phyloP scores from a whole-genome alignment of 2,329 filamentous ascomycete species.

The Gremmenia infestans region DNA sequence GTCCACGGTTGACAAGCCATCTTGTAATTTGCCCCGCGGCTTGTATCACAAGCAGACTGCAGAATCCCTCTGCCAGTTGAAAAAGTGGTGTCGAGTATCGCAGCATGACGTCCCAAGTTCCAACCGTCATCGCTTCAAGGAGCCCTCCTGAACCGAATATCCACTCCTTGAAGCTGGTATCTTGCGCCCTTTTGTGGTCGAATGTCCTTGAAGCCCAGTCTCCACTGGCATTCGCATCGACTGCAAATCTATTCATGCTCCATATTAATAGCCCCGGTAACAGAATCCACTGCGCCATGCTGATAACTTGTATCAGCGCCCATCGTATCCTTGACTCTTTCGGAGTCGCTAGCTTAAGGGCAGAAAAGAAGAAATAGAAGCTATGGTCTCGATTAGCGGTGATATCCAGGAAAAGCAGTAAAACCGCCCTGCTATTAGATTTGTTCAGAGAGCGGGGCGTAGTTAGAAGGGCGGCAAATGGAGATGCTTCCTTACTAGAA shows the following conservation, averaged over 20 bases:
- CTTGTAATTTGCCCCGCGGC: slow-evolving; percentile 89
- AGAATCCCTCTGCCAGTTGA: slow-evolving; percentile 93
- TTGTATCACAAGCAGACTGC: slow-evolving; percentile 92
- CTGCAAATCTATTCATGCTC: slow-evolving; percentile 91
- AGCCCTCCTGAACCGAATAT: slow-evolving; percentile 82
- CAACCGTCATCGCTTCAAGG: slow-evolving; percentile 73
- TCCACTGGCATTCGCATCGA: slow-evolving; percentile 67
- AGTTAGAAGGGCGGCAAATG: neutral
- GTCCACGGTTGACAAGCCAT: slow-evolving; percentile 89
- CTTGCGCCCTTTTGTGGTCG: slow-evolving; percentile 57
- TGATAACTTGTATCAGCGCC: slow-evolving; percentile 63
- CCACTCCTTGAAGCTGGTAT: slow-evolving; percentile 73
- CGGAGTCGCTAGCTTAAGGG: slow-evolving; percentile 76
- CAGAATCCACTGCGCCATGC: slow-evolving; percentile 78
- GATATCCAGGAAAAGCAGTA: neutral
- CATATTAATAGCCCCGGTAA: slow-evolving; percentile 87
- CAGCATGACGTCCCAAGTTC: slow-evolving; percentile 82
- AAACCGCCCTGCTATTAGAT: neutral
- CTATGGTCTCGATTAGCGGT: neutral
- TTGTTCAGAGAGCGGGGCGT: neutral
- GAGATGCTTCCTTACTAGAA: slow-evolving; percentile 43
- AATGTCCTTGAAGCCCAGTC: slow-evolving; percentile 83
- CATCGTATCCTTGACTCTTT: slow-evolving; percentile 70
- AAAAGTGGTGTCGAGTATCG: slow-evolving; percentile 91
- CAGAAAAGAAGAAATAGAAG: slow-evolving; percentile 88